Base-by-base conservation (phyloP, 2,329 filamentous ascomycete genomes). In the Furcasterigmium sp. region DNA sequence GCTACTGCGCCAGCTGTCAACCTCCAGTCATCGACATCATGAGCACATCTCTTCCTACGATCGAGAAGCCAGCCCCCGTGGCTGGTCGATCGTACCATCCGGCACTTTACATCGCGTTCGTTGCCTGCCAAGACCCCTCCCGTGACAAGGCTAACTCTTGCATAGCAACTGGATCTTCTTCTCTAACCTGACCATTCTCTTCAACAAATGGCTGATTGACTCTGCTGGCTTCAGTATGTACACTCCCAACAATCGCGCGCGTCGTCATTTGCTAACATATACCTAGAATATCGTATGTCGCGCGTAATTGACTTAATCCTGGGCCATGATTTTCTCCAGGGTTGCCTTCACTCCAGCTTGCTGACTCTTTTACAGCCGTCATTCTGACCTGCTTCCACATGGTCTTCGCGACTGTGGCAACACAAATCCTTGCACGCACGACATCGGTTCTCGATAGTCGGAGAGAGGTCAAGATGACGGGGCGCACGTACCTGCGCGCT, bases 121-220 rank as follows among this genome's bases (percentile, higher is more conserved):
- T 56, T 23, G 35, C 17, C 34, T 17, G 6, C 34, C 37, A 37
- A 7, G 21, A 9, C 21, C 5, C 10, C 10, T 13, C n/a, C n/a
- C n/a, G 14, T 25, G 14, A 8, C n/a, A 26, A 13, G 19, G 37
- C 44, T 46, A 37, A 47, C 23, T 10, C 14, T 17, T n/a, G 4
- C 44, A 30, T 45, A 77, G 74, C 43, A 77, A 80, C 57, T 95
- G 89, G 88, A 94, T 95, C 53, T 75, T 87, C 52, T 79, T 93
- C 60, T 93, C 87, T 56, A 91, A 88, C 51, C 74, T 80, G 56
- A 89, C 91, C 48, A 94, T 95, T 59, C 70, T 95, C 48, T 94
- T 94, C 75, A 95, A 95, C 75, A 95, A 95, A 70, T 91, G 85
- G 79, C 80, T 95, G 39, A 76, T 95, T 46, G 80, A 87, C 59